A percentile compares a stretch with the other conserved stretches of the same genome.
Conservation (phyloP, 2,329 filamentous ascomycete genomes). For the Exophiala calicioides region DNA sequence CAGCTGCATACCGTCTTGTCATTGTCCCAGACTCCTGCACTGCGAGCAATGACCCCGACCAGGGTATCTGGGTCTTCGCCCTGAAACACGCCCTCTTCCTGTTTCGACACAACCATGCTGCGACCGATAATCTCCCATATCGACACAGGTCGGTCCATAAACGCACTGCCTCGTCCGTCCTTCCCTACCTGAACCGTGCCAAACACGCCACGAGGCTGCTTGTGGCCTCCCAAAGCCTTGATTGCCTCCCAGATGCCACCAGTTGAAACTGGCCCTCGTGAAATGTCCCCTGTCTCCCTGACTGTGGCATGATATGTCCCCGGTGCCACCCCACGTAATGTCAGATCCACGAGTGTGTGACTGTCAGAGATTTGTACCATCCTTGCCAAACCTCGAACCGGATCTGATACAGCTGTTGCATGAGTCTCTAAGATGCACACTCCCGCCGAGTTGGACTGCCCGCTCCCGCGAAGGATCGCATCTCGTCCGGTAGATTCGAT, state of each 20-base stretch:
- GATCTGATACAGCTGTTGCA: slow-evolving; percentile 58
- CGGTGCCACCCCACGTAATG: slow-evolving; percentile 75
- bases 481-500: slow-evolving; percentile 90
- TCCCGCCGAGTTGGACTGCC: slow-evolving; percentile 83
- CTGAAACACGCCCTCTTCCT: slow-evolving; percentile 61
- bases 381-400: slow-evolving; percentile 82
- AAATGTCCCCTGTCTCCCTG: slow-evolving; percentile 83
- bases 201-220: slow-evolving; percentile 62
- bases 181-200: slow-evolving; percentile 74
- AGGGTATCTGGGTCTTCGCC: slow-evolving; percentile 81
- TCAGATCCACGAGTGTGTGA: slow-evolving; percentile 83
- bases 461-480: slow-evolving; percentile 89
- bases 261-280: slow-evolving; percentile 76
- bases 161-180: slow-evolving; percentile 74
- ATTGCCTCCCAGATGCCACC: slow-evolving; percentile 75
- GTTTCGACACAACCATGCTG: slow-evolving; percentile 80
- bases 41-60: slow-evolving; percentile 90
- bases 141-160: slow-evolving; percentile 78
- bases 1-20: slow-evolving; percentile 98
- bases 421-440: slow-evolving; percentile 96
- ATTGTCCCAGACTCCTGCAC: slow-evolving; percentile 98
- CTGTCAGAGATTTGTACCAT: slow-evolving; percentile 87
- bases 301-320: slow-evolving; percentile 84
- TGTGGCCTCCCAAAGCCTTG: slow-evolving; percentile 42
- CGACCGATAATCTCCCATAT: slow-evolving; percentile 97